Base-by-base conservation (phyloP, 768 basidiomycete species). In the Suillus subalutaceus region DNA sequence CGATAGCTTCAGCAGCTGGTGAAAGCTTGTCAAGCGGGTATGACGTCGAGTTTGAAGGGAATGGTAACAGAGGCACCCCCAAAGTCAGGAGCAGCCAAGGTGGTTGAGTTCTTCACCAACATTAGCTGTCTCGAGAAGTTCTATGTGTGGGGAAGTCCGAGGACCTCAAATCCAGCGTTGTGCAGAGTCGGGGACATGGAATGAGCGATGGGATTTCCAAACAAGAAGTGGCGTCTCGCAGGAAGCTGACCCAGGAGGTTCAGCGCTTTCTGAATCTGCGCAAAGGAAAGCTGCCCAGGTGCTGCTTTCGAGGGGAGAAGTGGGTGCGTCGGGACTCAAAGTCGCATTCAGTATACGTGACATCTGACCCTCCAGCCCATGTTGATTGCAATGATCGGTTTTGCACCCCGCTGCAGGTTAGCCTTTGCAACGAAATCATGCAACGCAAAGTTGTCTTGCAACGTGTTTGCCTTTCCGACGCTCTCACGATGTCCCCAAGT, bases 31-130 rank as follows among this genome's bases (percentile, higher is more conserved):
- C 92, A 61, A 99, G 85, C 6, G 1, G 91, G 87, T 58, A 99
- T 94, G 68, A 99, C 83, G 67, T 94, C 92, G 46, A 97, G 81
- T 79, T 99, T 99, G 83, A 90, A 90, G 2, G 97, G 97, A 69
- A 99, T 98, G 23, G 97, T 99, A 35, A 99, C 95, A 6, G 93
- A 94, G 18, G 96, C 97, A 0, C 97, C 97, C 9, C 97, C 97
- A 74, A 99, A 99, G 56, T 89, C 86, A 2, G 87, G 84, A 4
- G 85, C 80, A 1, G 81, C 77, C 23, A 98, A 82, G 3, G 88
- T 83, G 3, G 83, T 85, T 86, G 72, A 97, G 82, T 68, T 86
- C 84, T 16, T 89, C 85, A 48, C 87, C 86, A 6, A 96, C 85
- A 7, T 82, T 75, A 6, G 81, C 74, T 0, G 92, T 91, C 79